Evolutionary conservation across 73 alveolate genomes (phyloP).

Genomic region (Effrenium voratum): DNA sequence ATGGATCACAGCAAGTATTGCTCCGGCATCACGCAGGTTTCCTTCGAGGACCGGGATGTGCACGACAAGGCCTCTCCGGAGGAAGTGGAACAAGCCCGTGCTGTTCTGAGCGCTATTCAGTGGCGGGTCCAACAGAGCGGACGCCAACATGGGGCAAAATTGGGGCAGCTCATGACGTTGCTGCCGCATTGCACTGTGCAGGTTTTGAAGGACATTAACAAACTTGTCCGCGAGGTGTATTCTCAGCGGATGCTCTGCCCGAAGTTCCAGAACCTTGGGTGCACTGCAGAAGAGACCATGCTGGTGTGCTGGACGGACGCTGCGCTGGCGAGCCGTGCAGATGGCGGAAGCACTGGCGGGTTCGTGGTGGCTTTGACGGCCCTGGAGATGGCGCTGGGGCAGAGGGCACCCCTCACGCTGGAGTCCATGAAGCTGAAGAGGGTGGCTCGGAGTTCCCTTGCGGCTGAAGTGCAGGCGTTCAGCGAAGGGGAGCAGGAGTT

Average conservation of each 20-base stretch:
- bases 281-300: background rate
- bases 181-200: background rate
- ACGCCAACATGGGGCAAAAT: conserved; percentile 13
- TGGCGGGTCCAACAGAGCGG: conserved; percentile 5
- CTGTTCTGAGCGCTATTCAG: conserved; percentile 1
- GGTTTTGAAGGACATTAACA: background rate
- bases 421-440: background rate
- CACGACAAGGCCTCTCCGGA: background rate
- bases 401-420: background rate
- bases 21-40: background rate
- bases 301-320: conserved; percentile 58
- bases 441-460: background rate
- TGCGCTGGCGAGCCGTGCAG: conserved; percentile 7
- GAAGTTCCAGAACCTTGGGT: background rate
- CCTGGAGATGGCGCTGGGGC: background rate
- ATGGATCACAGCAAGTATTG: conserved; percentile 16
- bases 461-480: conserved; percentile 37
- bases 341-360: conserved; percentile 11
- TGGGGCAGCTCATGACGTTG: background rate
- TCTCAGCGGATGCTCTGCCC: background rate
- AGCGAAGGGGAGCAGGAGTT: conserved; percentile 40
- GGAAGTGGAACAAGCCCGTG: background rate
- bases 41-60: background rate
- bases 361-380: background rate
- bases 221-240: background rate